Conservation (phyloP, 2,329 filamentous ascomycete genomes). For the Drechslerella coelobrocha region DNA sequence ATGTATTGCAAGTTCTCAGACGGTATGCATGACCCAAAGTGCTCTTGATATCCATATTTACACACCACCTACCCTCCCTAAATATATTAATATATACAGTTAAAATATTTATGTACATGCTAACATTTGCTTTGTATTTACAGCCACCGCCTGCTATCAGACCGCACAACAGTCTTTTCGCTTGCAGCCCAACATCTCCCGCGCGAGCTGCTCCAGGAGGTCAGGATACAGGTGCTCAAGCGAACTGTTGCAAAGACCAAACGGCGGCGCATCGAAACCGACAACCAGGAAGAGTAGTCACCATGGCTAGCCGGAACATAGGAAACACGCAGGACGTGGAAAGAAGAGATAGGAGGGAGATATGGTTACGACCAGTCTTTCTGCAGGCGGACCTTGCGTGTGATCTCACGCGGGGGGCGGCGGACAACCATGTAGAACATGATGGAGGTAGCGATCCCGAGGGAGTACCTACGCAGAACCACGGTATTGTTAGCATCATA, state of each 20-base stretch:
- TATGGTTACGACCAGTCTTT: slow-evolving; percentile 70
- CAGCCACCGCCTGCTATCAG: slow-evolving; percentile 78
- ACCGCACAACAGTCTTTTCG: slow-evolving; percentile 77
- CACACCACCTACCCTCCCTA: neutral
- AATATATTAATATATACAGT: neutral
- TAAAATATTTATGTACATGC: slow-evolving; percentile 55
- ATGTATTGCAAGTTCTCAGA: slow-evolving; percentile 81
- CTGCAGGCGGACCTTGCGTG: slow-evolving; percentile 77
- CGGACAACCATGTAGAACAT: slow-evolving; percentile 97
- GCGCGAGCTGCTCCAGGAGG: slow-evolving; percentile 79
- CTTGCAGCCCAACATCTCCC: slow-evolving; percentile 84
- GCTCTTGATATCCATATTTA: neutral
- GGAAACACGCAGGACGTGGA: slow-evolving; percentile 52
- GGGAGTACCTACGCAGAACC: slow-evolving; percentile 73
- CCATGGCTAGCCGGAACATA: slow-evolving; percentile 6
- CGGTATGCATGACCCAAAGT: slow-evolving; percentile 66
- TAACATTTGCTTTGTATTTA: slow-evolving; percentile 53
- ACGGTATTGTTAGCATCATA: slow-evolving; percentile 3
- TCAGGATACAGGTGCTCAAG: slow-evolving; percentile 68
- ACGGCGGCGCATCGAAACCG: slow-evolving; percentile 19
- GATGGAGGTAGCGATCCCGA: slow-evolving; percentile 81
- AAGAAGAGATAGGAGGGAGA: slow-evolving; percentile 52
- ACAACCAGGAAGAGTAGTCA: slow-evolving; percentile 13
- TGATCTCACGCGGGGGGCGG: slow-evolving; percentile 77
- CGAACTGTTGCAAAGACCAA: slow-evolving; percentile 22